phyloP scores from a whole-genome alignment of 1,139 yeast species.

The Suhomyces wounanorum region DNA sequence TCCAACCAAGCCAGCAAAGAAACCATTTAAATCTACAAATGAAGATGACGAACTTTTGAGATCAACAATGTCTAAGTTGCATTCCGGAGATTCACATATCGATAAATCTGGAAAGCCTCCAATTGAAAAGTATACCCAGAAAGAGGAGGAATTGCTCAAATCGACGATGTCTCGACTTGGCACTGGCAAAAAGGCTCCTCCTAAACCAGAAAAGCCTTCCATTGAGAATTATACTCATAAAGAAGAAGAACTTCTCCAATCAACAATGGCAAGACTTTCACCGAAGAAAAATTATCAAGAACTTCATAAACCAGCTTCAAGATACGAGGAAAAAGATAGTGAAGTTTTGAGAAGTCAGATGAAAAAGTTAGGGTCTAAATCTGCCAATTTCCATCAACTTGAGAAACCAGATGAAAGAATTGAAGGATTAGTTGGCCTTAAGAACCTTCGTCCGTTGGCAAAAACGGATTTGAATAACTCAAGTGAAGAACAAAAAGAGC shows the following conservation, averaged over 20 bases:
- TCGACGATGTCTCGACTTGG: conserved; percentile 17
- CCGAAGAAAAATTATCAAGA: conserved; percentile 13
- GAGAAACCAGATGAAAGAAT: conserved; percentile 12
- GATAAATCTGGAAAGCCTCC: conserved; percentile 22
- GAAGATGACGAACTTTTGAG: conserved; percentile 18
- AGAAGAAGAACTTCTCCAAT: conserved; percentile 18
- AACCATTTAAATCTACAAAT: background rate
- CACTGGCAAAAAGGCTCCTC: conserved; percentile 14
- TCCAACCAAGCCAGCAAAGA: conserved; percentile 13
- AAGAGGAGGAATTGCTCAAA: conserved; percentile 18
- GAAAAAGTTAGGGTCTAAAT: conserved; percentile 20
- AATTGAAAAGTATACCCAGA: conserved; percentile 14
- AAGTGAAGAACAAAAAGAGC: background rate
- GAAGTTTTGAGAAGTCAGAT: conserved; percentile 28
- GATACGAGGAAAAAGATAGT: conserved; percentile 28
- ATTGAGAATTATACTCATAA: conserved; percentile 15
- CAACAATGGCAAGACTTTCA: conserved; percentile 17
- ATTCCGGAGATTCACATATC: conserved; percentile 14
- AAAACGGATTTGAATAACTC: background rate
- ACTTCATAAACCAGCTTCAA: conserved; percentile 17
- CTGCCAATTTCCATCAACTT: conserved; percentile 11
- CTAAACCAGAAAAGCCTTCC: conserved; percentile 22
- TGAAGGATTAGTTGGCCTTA: conserved; percentile 22
- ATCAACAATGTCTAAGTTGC: conserved; percentile 16
- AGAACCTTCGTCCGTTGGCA: conserved; percentile 16